phyloP scores from a whole-genome alignment of 352 stramenopile species.

The Phytophthora constricta region DNA sequence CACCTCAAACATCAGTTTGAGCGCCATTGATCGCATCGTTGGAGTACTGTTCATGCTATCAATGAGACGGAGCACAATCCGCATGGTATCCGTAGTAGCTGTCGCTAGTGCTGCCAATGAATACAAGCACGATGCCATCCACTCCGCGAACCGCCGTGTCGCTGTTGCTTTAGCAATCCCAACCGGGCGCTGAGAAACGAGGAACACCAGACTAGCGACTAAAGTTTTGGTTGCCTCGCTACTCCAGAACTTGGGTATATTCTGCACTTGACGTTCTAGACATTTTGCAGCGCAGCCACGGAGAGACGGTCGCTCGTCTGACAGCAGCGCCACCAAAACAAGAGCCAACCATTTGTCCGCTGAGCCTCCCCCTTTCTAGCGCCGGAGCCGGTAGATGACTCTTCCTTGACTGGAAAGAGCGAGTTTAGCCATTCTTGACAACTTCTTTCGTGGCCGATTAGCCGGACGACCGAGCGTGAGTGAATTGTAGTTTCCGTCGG shows the following conservation, averaged over 20 bases:
- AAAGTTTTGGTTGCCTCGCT: constrained; percentile 47
- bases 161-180: constrained; percentile 6
- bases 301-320: constrained; percentile 37
- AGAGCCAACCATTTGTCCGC: constrained; percentile 44
- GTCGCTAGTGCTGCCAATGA: constrained; percentile 53
- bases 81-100: constrained; percentile 77
- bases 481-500: constrained; percentile 39
- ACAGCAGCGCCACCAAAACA: constrained; percentile 48
- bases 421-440: constrained; percentile 46
- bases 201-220: constrained; percentile 67
- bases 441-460: constrained; percentile 29
- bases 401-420: constrained; percentile 35
- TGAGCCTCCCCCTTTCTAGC: background rate
- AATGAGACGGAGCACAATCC: constrained; percentile 71
- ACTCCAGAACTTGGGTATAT: constrained; percentile 42
- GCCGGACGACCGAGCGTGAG: constrained; percentile 35
- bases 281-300: constrained; percentile 31
- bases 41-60: constrained; percentile 54
- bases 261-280: constrained; percentile 47
- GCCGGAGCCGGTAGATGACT: background rate
- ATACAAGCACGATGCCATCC: constrained; percentile 54
- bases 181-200: constrained; percentile 47
- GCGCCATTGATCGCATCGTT: constrained; percentile 49
- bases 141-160: constrained; percentile 26
- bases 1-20: constrained; percentile 64